These are phyloP conservation scores for Eucalyptus victrix DNA, from an alignment of 345 rosid genomes.

Conservation along the genomic window DNA sequence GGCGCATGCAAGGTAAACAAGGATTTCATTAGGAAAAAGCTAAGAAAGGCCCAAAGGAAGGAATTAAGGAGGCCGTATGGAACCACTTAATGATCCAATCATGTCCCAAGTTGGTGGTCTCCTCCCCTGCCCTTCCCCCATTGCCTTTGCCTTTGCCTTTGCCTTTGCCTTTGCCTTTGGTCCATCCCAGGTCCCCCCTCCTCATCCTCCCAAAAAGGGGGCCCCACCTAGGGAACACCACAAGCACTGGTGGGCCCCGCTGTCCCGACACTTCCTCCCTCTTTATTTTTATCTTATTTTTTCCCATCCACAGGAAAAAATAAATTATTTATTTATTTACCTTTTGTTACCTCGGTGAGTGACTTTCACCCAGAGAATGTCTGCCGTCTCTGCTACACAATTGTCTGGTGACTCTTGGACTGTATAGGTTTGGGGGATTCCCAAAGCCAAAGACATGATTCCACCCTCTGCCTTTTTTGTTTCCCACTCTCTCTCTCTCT, in stretches of 20 bases:
- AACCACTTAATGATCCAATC: background rate
- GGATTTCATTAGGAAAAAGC: background rate
- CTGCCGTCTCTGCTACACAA: background rate
- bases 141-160: background rate
- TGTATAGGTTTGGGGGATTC: background rate
- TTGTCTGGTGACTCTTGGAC: background rate
- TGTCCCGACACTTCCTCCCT: background rate
- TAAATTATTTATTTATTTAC: no score
- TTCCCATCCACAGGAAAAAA: background rate
- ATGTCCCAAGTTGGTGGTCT: background rate
- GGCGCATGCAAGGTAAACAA: background rate
- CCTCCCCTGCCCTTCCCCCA: background rate
- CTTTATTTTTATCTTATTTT: accelerated
- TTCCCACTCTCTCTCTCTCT: background rate
- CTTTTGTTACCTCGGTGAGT: background rate
- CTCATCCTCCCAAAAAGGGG: background rate
- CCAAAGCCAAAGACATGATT: background rate
- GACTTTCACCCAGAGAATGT: background rate
- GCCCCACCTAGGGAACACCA: background rate
- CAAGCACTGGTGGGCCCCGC: background rate
- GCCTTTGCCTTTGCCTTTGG: background rate
- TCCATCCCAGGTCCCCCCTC: background rate
- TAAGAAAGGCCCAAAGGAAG: background rate
- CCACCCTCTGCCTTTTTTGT: background rate
- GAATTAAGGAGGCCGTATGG: background rate